phyloP scores from a whole-genome alignment of 2,329 filamentous ascomycete genomes.

The Triangularia setosa region DNA sequence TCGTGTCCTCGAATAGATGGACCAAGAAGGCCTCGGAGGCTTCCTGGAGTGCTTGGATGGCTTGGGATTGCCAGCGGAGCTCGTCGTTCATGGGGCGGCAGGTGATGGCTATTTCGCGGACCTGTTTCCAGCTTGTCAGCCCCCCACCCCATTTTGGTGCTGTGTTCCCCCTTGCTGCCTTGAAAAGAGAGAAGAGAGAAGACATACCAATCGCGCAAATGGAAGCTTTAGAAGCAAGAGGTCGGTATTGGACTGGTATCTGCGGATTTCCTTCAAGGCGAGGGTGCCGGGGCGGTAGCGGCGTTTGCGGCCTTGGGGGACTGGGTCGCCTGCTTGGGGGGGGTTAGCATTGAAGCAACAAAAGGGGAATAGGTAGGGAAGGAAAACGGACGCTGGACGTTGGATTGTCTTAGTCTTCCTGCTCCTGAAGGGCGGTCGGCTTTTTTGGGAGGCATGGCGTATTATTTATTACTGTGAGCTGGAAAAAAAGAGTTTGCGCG shows the following conservation, averaged over 20 bases:
- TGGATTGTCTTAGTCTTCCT: slow-evolving; percentile 23
- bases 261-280: slow-evolving; percentile 86
- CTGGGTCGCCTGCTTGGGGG: slow-evolving; percentile 64
- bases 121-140: slow-evolving; percentile 32
- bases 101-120: slow-evolving; percentile 69
- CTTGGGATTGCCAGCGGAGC: slow-evolving; percentile 93
- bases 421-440: not conserved
- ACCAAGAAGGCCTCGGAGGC: slow-evolving; percentile 95
- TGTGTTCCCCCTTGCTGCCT: not conserved
- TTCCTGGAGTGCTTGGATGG: slow-evolving; percentile 89
- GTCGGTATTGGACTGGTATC: slow-evolving; percentile 85
- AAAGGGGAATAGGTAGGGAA: not conserved
- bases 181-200: no score
- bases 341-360: slow-evolving; percentile 21
- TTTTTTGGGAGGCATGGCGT: slow-evolving; percentile 22
- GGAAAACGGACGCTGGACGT: slow-evolving; percentile 38
- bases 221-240: slow-evolving; percentile 77
- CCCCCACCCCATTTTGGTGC: no score
- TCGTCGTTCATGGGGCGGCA: slow-evolving; percentile 61
- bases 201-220: slow-evolving; percentile 67
- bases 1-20: slow-evolving; percentile 93
- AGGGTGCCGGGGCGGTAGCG: slow-evolving; percentile 77
- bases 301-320: slow-evolving; percentile 57
- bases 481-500: not conserved
- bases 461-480: not conserved